Percentiles rank a stretch among this genome's conserved stretches.
These are phyloP conservation scores for Cordyceps fumosorosea DNA, from an alignment of 2,329 filamentous ascomycete species.

Conservation along the genomic window DNA sequence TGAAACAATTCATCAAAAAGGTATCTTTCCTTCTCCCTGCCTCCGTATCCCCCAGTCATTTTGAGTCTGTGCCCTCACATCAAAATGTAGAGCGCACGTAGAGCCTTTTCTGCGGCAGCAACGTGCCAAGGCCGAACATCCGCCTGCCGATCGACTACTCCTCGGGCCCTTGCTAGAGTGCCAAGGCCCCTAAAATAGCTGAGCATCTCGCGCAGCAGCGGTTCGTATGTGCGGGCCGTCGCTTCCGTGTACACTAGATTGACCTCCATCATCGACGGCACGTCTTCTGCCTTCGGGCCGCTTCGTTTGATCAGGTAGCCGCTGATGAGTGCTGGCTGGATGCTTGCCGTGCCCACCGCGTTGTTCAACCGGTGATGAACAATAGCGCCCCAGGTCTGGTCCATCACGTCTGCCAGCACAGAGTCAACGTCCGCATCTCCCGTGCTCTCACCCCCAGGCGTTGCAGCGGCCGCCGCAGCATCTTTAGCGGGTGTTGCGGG, in stretches of 20 bases:
- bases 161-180: conserved; percentile 61
- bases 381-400: conserved; percentile 71
- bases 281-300: conserved; percentile 48
- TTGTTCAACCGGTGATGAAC: conserved; percentile 60
- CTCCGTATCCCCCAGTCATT: background rate
- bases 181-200: conserved; percentile 62
- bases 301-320: conserved; percentile 61
- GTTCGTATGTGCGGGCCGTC: conserved; percentile 49
- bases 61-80: conserved; percentile 36
- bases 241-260: conserved; percentile 55
- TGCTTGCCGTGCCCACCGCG: conserved; percentile 46
- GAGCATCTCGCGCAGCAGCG: conserved; percentile 63
- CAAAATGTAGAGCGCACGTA: conserved; percentile 56
- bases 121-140: conserved; percentile 74
- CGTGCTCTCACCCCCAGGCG: conserved; percentile 36
- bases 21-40: background rate
- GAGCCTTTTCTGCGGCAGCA: conserved; percentile 62
- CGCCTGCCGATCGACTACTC: conserved; percentile 49
- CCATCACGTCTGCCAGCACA: conserved; percentile 63
- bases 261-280: conserved; percentile 55
- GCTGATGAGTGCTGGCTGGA: conserved; percentile 52
- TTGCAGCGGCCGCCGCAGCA: conserved; percentile 33
- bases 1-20: background rate
- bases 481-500: conserved; percentile 43
- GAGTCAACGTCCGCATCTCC: conserved; percentile 48